phyloP scores from a whole-genome alignment of 805 yeast genomes.

The Babjeviella inositovora region DNA sequence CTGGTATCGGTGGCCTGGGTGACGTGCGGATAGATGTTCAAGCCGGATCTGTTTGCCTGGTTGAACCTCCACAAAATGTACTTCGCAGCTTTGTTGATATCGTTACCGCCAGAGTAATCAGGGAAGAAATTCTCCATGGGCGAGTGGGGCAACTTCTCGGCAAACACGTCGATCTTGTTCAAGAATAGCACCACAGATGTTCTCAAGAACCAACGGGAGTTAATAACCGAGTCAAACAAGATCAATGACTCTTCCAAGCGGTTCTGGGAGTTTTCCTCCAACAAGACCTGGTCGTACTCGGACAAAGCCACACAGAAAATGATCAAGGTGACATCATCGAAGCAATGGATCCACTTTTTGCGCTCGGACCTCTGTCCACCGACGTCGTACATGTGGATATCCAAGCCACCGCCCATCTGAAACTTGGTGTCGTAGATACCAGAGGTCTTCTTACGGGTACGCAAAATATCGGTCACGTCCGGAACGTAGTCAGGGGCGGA shows the following conservation, averaged over 20 bases:
- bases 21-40: constrained; percentile 76
- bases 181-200: constrained; percentile 76
- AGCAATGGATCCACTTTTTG: constrained; percentile 94
- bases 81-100: constrained; percentile 81
- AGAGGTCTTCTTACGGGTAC: constrained; percentile 84
- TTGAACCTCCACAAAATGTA: constrained; percentile 84
- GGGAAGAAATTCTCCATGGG: constrained; percentile 79
- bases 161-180: constrained; percentile 82
- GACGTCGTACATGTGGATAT: constrained; percentile 62
- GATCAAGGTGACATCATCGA: constrained; percentile 79
- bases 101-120: constrained; percentile 82
- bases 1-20: constrained; percentile 93
- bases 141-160: constrained; percentile 66
- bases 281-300: constrained; percentile 76
- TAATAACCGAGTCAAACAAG: constrained; percentile 79
- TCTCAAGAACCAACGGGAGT: constrained; percentile 83
- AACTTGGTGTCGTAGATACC: constrained; percentile 80
- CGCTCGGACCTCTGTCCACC: constrained; percentile 96
- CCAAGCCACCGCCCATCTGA: constrained; percentile 46
- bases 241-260: constrained; percentile 71
- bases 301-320: constrained; percentile 85
- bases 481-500: constrained; percentile 50
- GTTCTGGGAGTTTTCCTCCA: constrained; percentile 65
- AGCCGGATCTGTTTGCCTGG: constrained; percentile 67
- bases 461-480: constrained; percentile 56